Percentiles rank a stretch among this genome's conserved stretches.
Conservation (phyloP, 148 eudicot genomes). For the Polygonum aviculare region DNA sequence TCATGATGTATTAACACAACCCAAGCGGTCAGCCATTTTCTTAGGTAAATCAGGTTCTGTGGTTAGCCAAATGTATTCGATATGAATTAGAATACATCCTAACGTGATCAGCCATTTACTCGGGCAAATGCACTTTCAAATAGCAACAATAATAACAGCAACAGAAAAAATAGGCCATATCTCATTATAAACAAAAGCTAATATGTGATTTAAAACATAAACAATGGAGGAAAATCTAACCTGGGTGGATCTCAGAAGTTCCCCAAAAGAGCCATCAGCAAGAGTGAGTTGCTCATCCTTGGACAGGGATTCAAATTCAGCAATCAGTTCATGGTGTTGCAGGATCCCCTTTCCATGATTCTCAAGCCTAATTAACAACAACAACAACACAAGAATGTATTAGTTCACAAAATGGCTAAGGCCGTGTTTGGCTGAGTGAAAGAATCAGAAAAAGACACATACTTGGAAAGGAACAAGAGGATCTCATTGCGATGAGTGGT, state of each 20-base stretch:
- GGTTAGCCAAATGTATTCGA: no score
- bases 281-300: constrained; percentile 7
- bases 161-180: neutral
- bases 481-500: constrained; percentile 21
- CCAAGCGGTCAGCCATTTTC: no score
- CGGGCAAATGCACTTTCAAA: neutral
- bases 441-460: neutral
- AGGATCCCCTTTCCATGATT: constrained; percentile 23
- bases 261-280: constrained; percentile 8
- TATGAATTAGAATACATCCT: no score
- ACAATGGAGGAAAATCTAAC: neutral
- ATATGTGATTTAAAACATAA: neutral
- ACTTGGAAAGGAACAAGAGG: constrained; percentile 27
- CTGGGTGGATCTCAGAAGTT: constrained; percentile 14
- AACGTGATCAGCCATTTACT: no score
- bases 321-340: constrained; percentile 21
- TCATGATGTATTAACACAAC: no score
- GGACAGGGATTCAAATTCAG: constrained; percentile 13
- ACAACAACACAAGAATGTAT: neutral
- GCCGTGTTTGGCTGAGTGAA: neutral
- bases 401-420: neutral
- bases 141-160: neutral
- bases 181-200: no score
- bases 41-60: no score
- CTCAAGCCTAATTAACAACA: constrained; percentile 19